Percentiles rank a stretch among this genome's conserved stretches.
These are phyloP conservation scores for Epichloe hybrida DNA, from an alignment of 2,329 filamentous ascomycete genomes.

Conservation along the genomic window DNA sequence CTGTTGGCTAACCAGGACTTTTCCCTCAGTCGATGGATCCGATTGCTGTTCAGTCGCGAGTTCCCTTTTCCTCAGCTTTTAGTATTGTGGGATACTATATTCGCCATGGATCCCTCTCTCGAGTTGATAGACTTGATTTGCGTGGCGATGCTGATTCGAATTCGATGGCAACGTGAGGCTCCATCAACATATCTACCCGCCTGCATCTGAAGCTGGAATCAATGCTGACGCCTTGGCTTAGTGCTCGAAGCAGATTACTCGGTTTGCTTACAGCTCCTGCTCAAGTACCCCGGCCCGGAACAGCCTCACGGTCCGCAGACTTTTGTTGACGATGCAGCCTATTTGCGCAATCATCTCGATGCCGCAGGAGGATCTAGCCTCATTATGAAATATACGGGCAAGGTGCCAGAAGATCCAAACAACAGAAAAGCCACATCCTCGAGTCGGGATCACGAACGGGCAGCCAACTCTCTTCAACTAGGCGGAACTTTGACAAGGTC, in stretches of 20 bases:
- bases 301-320: slow-evolving; percentile 54
- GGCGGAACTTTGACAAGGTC: slow-evolving; percentile 29
- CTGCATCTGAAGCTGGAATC: not conserved
- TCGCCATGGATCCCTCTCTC: slow-evolving; percentile 70
- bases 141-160: slow-evolving; percentile 81
- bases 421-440: slow-evolving; percentile 7
- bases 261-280: slow-evolving; percentile 62
- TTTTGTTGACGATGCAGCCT: slow-evolving; percentile 76
- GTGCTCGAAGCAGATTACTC: slow-evolving; percentile 84
- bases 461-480: slow-evolving; percentile 23
- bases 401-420: slow-evolving; percentile 23
- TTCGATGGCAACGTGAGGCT: slow-evolving; percentile 71
- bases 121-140: slow-evolving; percentile 84
- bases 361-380: slow-evolving; percentile 48
- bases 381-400: slow-evolving; percentile 58
- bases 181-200: not conserved
- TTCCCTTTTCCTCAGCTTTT: slow-evolving; percentile 80
- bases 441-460: slow-evolving; percentile 22
- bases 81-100: slow-evolving; percentile 78
- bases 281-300: slow-evolving; percentile 65
- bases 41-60: slow-evolving; percentile 83
- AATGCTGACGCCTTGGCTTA: slow-evolving; percentile 22
- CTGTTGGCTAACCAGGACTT: not conserved
- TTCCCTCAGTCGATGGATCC: slow-evolving; percentile 65
- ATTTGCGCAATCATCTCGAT: slow-evolving; percentile 52